These are phyloP conservation scores for Pichia sp. DNA, from an alignment of 1,139 yeast genomes.

Conservation along the genomic window DNA sequence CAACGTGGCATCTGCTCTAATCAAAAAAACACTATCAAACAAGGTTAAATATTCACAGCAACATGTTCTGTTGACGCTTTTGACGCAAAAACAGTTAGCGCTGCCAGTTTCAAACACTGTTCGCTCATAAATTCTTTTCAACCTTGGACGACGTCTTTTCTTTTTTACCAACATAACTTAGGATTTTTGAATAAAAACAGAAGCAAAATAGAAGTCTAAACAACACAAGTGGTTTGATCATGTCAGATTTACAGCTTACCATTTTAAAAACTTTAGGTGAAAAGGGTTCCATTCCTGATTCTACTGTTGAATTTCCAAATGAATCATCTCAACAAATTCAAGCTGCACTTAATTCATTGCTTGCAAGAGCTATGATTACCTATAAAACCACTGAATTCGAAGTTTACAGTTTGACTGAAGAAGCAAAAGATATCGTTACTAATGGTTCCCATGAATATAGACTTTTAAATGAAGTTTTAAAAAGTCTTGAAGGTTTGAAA, in stretches of 20 bases:
- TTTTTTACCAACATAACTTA: no score
- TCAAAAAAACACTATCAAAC: no score
- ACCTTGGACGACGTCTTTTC: no score
- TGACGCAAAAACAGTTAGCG: no score
- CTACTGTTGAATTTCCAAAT: slow-evolving; percentile 51
- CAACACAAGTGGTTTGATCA: slow-evolving; percentile 15
- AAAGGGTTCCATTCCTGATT: slow-evolving; percentile 56
- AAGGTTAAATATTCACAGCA: no score
- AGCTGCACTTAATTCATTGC: slow-evolving; percentile 79
- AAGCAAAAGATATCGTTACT: slow-evolving; percentile 71
- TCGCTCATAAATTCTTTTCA: no score
- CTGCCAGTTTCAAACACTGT: no score
- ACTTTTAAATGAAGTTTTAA: slow-evolving; percentile 67
- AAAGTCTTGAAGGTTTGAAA: slow-evolving; percentile 71
- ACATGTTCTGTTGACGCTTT: no score
- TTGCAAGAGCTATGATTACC: slow-evolving; percentile 75
- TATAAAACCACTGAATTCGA: slow-evolving; percentile 74
- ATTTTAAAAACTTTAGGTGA: slow-evolving; percentile 58
- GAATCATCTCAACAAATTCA: slow-evolving; percentile 49
- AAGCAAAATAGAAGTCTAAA: background rate
- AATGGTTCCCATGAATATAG: slow-evolving; percentile 90
- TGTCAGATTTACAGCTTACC: slow-evolving; percentile 52
- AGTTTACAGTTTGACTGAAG: slow-evolving; percentile 67
- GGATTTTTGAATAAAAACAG: no score
- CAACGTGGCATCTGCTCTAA: no score